Conservation (phyloP, 345 rosid genomes). For the Salix arbutifolia region DNA sequence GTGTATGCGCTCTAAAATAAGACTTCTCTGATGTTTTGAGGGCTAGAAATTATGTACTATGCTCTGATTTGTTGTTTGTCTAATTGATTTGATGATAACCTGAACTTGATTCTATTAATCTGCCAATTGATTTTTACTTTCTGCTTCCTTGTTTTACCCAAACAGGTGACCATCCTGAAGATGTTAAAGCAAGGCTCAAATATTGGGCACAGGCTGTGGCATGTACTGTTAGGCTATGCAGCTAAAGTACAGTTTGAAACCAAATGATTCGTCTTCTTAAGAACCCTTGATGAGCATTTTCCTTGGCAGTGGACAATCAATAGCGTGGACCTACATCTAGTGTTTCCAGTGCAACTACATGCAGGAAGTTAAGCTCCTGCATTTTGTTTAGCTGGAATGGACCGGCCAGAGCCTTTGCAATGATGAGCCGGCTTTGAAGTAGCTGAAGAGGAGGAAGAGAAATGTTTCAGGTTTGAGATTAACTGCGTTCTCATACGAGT, state of each 20-base stretch:
- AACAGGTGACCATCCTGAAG: slow-evolving; percentile 93
- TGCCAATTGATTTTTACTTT: slow-evolving; percentile 6
- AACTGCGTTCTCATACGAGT: slow-evolving; percentile 22
- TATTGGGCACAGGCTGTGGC: slow-evolving; percentile 99
- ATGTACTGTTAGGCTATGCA: slow-evolving; percentile 82
- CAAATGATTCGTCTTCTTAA: background rate
- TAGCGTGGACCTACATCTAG: slow-evolving; percentile 14
- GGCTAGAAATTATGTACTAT: background rate
- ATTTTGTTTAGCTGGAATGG: slow-evolving; percentile 30
- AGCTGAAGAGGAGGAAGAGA: slow-evolving; percentile 24
- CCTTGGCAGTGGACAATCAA: slow-evolving; percentile 4
- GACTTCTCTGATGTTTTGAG: background rate
- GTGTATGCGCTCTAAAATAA: background rate
- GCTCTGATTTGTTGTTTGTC: background rate
- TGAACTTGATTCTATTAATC: background rate
- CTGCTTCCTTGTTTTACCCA: background rate
- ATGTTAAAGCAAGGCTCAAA: slow-evolving; percentile 94
- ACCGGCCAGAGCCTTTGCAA: slow-evolving; percentile 30
- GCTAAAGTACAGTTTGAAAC: slow-evolving; percentile 29
- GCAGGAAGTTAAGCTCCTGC: slow-evolving; percentile 43
- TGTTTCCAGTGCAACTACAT: slow-evolving; percentile 13
- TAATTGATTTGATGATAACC: background rate
- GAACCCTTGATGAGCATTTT: slow-evolving; percentile 9
- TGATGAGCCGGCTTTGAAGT: slow-evolving; percentile 11
- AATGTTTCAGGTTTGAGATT: slow-evolving; percentile 53